Base-by-base conservation (phyloP, 495 filamentous ascomycete genomes). In the Hypoxylon subgilvum region DNA sequence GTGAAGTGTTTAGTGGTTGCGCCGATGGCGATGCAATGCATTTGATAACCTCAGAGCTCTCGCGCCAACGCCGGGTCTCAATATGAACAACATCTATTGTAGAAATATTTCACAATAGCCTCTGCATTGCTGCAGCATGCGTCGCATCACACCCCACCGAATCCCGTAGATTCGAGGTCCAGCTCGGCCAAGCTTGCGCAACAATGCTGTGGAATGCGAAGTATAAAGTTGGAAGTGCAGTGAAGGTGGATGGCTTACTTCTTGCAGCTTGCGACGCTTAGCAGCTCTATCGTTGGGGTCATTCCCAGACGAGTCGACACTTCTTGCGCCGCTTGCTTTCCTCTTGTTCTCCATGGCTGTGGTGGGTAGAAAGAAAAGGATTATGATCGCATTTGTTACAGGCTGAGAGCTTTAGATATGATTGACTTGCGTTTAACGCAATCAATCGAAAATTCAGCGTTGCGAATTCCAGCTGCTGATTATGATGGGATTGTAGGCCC, bases 331-430 rank as follows among this genome's bases (percentile, higher is more conserved):
- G 49, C 68, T 71, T 18, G 79, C 80, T 69, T 88, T 89, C 46
- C 88, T 83, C 78, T 90, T 91, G 53, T 80, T 79, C 51, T 85
- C 86, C 86, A 89, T 89, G 23, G 43, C 41, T 46, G 45, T 39
- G 39, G 38, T 25, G n/a, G n/a, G n/a, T n/a, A n/a, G n/a, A n/a
- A 46, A 42, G 23, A 59, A 51, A 56, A 52, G 16, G 49, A 40
- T 49, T 28, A 35, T 46, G 16, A 39, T 42, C 39, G 50, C 61
- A 52, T 63, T 27, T 36, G 41, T 48, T 44, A 25, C 7, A 8
- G 39, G 50, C 2, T 4, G 7, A 7, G 27, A 39, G 14, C 6
- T 18, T 8, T 42, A 21, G 30, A 52, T 27, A 28, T 42, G 52
- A 32, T 48, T 43, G 16, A 9, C 12, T 30, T 8, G 3, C 0